Evolutionary conservation across 208 protist species (phyloP).

Genomic region (Porcisia deanei): DNA sequence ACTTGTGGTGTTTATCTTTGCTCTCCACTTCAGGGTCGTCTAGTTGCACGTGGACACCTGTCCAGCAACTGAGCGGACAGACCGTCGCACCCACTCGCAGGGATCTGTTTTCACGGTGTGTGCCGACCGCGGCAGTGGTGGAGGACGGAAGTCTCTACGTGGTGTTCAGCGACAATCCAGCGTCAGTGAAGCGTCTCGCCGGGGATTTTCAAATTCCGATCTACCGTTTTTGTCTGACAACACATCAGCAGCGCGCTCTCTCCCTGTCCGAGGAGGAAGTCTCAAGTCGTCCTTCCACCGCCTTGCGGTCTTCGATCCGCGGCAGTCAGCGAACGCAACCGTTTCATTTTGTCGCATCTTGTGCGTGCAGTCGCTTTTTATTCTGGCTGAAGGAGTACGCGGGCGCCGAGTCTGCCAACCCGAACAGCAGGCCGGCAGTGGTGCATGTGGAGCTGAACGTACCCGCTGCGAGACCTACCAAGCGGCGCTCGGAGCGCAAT

Average conservation of each 20-base stretch:
- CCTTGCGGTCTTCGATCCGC: background rate
- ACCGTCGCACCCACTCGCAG: background rate
- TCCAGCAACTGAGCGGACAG: conserved; percentile 5
- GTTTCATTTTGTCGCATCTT: conserved; percentile 3
- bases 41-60: background rate
- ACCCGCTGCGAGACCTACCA: background rate
- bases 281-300: background rate
- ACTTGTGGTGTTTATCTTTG: conserved; percentile 18
- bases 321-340: background rate
- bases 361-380: conserved; percentile 13
- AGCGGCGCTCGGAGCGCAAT: conserved; percentile 13
- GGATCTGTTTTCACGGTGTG: background rate
- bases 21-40: background rate
- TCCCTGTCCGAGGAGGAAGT: background rate
- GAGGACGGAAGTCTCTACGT: conserved; percentile 10
- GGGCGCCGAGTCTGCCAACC: background rate
- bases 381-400: conserved; percentile 10
- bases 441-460: conserved; percentile 10
- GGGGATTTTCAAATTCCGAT: background rate
- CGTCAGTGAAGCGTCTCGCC: background rate
- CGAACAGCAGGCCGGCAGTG: conserved; percentile 4
- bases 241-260: conserved; percentile 3
- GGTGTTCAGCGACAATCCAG: background rate
- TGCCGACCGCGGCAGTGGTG: conserved; percentile 7
- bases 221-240: conserved; percentile 16